These are phyloP conservation scores for Anthostomella pinea DNA, from an alignment of 2,329 filamentous ascomycete species.

Conservation along the genomic window DNA sequence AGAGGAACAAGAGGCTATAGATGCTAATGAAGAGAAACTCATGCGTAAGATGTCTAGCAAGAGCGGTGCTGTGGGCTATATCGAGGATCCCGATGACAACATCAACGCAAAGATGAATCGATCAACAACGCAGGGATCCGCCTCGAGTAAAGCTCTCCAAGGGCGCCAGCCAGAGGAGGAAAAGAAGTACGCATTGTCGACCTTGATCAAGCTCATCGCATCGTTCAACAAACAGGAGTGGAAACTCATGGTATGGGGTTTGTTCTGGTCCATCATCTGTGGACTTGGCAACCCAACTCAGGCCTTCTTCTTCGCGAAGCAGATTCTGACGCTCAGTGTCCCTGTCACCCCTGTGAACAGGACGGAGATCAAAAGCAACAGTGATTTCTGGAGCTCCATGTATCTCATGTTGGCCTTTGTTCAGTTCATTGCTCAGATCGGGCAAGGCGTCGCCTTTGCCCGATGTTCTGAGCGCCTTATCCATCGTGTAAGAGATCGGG, in stretches of 20 bases:
- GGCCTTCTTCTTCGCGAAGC: conserved; percentile 84
- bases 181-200: conserved; percentile 66
- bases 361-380: conserved; percentile 61
- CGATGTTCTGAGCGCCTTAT: conserved; percentile 84
- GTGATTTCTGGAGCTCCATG: conserved; percentile 87
- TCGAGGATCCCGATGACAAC: conserved; percentile 61
- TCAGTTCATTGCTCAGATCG: conserved; percentile 65
- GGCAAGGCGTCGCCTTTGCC: conserved; percentile 74
- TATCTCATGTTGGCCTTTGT: conserved; percentile 79
- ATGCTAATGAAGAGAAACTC: conserved; percentile 49
- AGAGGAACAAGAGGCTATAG: conserved; percentile 50
- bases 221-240: conserved; percentile 76
- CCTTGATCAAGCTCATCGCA: conserved; percentile 73
- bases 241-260: conserved; percentile 67
- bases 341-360: conserved; percentile 49
- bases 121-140: conserved; percentile 54
- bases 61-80: conserved; percentile 37
- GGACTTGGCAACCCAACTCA: conserved; percentile 77
- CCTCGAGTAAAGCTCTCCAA: conserved; percentile 69
- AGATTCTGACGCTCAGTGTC: conserved; percentile 56
- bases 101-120: conserved; percentile 57
- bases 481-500: conserved; percentile 74
- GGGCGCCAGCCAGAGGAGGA: conserved; percentile 48
- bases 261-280: conserved; percentile 72
- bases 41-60: conserved; percentile 46